Evolutionary conservation across 345 rosid species (phyloP), one percentile per base, ranked within the genome.

Genomic region (Dovyalis caffra): DNA sequence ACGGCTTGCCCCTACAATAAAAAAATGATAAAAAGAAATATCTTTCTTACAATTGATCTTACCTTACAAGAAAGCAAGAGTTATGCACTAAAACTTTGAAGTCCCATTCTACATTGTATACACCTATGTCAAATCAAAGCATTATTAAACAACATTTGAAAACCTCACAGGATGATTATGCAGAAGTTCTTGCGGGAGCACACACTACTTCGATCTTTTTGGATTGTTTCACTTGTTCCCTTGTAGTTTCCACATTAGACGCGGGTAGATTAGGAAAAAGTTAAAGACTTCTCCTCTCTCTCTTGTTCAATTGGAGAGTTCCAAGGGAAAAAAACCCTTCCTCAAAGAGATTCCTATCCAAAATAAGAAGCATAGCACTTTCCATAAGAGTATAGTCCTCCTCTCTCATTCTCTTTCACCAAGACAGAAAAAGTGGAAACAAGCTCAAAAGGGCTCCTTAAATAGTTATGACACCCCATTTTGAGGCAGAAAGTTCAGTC

Each of bases 1-100:
- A 47, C 84, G 86, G 73, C 89, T 85, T 76, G 97, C 98, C 77
- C 98, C 97, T 94, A 75, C 66, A 79, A 68, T 25, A 66, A 69
- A 57, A 58, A 70, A 68, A 29, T 38, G 31, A 31, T 6, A 21
- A 6, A 3, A 28, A n/a, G 16, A 53, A 72, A 70, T n/a, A 20
- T 25, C 40, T 40, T 4, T 32, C 14, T 7, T 12, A 15, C 66
- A 38, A 67, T 28, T 21, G 72, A 37, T 38, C 32, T 60, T 21
- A 71, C 37, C 56, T 38, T 66, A 75, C 23, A 45, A 70, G 51
- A 64, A 35, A 45, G 32, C 31, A 62, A 32, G 16, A 38, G 53
- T 25, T 49, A 21, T 40, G 26, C 14, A 23, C 40, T 20, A 70
- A 9, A 60, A 32, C 38, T 8, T 40, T 25, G 0, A 28, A 61